A percentile compares a stretch with the other conserved stretches of the same genome.
These are phyloP conservation scores for Claviceps arundinis DNA, from an alignment of 2,329 filamentous ascomycete genomes.

Conservation along the genomic window DNA sequence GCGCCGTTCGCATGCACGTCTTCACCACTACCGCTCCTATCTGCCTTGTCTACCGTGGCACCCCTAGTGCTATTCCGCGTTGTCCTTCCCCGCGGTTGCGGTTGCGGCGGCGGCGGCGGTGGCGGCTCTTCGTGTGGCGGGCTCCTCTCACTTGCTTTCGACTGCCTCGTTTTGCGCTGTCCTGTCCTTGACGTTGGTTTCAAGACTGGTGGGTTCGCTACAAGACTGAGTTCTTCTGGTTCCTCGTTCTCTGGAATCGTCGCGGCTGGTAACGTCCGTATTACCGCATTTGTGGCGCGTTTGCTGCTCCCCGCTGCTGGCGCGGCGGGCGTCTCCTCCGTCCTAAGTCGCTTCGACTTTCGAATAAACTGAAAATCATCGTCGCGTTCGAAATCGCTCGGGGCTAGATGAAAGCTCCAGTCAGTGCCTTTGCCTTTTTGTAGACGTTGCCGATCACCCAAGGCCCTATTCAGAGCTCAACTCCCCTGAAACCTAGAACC, in stretches of 20 bases:
- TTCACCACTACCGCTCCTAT: slow-evolving; percentile 10
- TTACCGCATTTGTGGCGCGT: not conserved
- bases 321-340: slow-evolving; percentile 25
- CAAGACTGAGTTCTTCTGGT: not conserved
- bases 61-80: slow-evolving; percentile 31
- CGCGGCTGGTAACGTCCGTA: not conserved
- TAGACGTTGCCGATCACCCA: not conserved
- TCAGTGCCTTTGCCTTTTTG: not conserved
- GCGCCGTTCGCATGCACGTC: slow-evolving; percentile 18
- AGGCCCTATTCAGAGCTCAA: not conserved
- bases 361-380: slow-evolving; percentile 67
- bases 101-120: not conserved
- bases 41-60: slow-evolving; percentile 22
- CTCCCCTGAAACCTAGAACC: not conserved
- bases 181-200: slow-evolving; percentile 9
- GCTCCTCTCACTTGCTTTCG: slow-evolving; percentile 27
- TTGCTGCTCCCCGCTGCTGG: slow-evolving; percentile 22
- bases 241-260: slow-evolving; percentile 10
- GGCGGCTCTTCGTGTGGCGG: slow-evolving; percentile 22
- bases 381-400: slow-evolving; percentile 51
- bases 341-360: slow-evolving; percentile 51
- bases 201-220: slow-evolving; percentile 7
- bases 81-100: slow-evolving; percentile 24
- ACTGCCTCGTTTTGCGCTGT: slow-evolving; percentile 21
- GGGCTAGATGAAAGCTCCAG: slow-evolving; percentile 16